phyloP scores from a whole-genome alignment of 148 eudicot species.

The Cornus florida region DNA sequence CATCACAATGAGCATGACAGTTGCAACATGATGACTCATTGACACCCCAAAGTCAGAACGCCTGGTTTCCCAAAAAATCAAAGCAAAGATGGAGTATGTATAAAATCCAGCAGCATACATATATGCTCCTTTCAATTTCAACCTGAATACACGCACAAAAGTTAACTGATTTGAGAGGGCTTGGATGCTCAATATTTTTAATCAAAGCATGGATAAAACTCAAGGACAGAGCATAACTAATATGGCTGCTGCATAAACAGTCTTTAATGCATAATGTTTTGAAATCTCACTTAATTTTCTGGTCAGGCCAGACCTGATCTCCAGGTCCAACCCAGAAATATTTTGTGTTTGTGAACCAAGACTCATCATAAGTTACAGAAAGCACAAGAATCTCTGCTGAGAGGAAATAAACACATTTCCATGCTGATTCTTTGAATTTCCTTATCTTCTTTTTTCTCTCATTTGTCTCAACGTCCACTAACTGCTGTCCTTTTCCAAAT shows the following conservation, averaged over 20 bases:
- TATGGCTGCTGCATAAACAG: background rate
- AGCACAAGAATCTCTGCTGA: conserved; percentile 83
- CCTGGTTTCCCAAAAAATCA: conserved; percentile 92
- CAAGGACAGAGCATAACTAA: background rate
- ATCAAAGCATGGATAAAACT: background rate
- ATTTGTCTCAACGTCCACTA: conserved; percentile 38
- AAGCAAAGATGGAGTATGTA: conserved; percentile 85
- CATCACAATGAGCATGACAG: conserved; percentile 61
- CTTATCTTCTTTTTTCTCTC: conserved; percentile 58
- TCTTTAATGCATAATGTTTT: background rate
- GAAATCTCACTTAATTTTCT: conserved; percentile 58
- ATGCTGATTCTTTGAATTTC: conserved; percentile 94
- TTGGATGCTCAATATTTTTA: too few species aligned
- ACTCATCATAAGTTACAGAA: conserved; percentile 31
- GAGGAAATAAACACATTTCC: conserved; percentile 86
- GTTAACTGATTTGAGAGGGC: background rate
- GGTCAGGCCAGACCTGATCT: conserved; percentile 89
- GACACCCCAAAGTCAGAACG: conserved; percentile 40
- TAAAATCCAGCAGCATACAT: conserved; percentile 91
- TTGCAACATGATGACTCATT: conserved; percentile 91
- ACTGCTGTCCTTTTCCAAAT: conserved; percentile 53
- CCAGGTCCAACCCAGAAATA: conserved; percentile 88
- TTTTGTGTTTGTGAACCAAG: conserved; percentile 76
- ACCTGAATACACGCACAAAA: conserved; percentile 39
- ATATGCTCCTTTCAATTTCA: conserved; percentile 76